Evolutionary conservation across 2,329 filamentous ascomycete genomes (phyloP).

Genomic region (Pestalotiopsis sp.): DNA sequence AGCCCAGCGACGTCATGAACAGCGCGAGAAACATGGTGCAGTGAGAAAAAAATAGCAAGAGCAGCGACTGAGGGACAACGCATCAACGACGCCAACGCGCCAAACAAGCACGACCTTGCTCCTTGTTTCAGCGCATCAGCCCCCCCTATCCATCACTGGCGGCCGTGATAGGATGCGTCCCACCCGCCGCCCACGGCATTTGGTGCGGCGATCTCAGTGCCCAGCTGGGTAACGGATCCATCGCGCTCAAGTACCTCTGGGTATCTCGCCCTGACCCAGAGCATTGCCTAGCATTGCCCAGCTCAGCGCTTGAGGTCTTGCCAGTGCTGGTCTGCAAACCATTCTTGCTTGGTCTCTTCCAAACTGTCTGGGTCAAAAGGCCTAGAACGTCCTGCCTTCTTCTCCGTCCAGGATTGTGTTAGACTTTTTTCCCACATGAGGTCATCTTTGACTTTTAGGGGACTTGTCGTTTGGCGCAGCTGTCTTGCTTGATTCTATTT

Average conservation of each 20-base stretch:
- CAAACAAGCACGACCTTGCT: background rate
- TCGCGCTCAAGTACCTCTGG: background rate
- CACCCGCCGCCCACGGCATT: background rate
- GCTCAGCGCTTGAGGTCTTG: background rate
- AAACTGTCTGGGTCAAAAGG: conserved; percentile 2
- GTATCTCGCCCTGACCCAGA: background rate
- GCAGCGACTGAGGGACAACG: background rate
- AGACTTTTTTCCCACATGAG: background rate
- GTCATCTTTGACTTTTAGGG: conserved; percentile 2
- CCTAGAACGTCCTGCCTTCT: conserved; percentile 1
- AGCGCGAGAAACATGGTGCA: background rate
- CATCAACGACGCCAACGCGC: background rate
- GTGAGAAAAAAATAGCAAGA: background rate
- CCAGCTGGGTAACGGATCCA: background rate
- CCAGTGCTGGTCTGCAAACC: background rate
- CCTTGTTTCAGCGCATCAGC: background rate
- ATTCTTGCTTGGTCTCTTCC: background rate
- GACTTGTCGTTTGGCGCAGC: background rate
- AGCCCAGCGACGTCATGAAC: background rate
- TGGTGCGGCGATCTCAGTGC: background rate
- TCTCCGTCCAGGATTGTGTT: background rate
- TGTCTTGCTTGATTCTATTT: background rate
- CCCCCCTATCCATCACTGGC: background rate
- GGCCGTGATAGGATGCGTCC: background rate
- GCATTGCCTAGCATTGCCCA: background rate